These are phyloP conservation scores for Fragaria ananassa DNA, from an alignment of 306 rosid species.

Conservation along the genomic window DNA sequence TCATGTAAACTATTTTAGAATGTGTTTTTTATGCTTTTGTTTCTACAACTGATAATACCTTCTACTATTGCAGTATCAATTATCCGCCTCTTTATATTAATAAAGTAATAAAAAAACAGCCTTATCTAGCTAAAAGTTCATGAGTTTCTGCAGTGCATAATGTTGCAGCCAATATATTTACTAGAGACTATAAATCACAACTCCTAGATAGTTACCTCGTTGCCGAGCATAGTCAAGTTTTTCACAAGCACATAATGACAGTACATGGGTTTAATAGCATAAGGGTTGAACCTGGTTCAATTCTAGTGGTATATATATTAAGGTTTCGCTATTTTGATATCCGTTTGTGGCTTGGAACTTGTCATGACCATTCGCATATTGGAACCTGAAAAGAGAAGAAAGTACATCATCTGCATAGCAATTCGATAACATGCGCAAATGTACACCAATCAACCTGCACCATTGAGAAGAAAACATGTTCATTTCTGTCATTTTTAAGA, in stretches of 20 bases:
- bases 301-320: conserved; percentile 28
- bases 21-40: background rate
- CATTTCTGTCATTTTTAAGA: no score
- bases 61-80: background rate
- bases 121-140: background rate
- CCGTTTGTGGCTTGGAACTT: conserved; percentile 43
- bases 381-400: conserved; percentile 49
- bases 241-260: conserved; percentile 4
- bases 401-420: conserved; percentile 8
- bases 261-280: background rate
- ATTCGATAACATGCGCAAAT: background rate
- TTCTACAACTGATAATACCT: background rate
- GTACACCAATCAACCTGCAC: conserved; percentile 9
- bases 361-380: conserved; percentile 64
- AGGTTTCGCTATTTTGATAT: conserved; percentile 23
- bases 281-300: background rate
- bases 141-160: background rate
- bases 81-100: background rate
- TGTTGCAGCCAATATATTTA: background rate
- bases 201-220: background rate
- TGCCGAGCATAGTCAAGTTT: background rate
- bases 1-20: background rate
- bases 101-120: background rate
- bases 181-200: background rate
- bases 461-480: background rate